Conservation (phyloP, 495 filamentous ascomycete species). For the Gamarada debralockiae region DNA sequence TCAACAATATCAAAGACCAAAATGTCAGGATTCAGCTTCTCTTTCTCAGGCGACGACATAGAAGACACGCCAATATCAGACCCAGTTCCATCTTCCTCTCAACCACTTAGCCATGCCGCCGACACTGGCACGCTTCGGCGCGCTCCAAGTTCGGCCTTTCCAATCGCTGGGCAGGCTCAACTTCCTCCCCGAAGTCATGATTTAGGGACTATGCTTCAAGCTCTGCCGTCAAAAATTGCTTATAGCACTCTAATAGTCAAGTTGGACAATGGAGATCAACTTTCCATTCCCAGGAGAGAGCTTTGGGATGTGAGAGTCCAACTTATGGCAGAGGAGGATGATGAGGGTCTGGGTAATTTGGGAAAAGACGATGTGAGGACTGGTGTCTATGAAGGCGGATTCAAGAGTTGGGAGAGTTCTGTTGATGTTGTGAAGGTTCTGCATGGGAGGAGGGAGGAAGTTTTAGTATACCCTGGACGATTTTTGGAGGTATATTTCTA, state of each 20-base stretch:
- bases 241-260: slow-evolving; percentile 60
- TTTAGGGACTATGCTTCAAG: slow-evolving; percentile 53
- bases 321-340: slow-evolving; percentile 81
- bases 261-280: slow-evolving; percentile 39
- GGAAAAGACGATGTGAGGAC: slow-evolving; percentile 83
- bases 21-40: slow-evolving; percentile 62
- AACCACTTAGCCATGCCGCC: slow-evolving; percentile 10
- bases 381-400: slow-evolving; percentile 94
- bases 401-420: slow-evolving; percentile 98
- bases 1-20: too few relatives aligned
- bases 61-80: slow-evolving; percentile 52
- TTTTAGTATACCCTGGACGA: slow-evolving; percentile 31
- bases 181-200: slow-evolving; percentile 41
- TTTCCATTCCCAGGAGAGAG: slow-evolving; percentile 75
- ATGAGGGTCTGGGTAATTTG: slow-evolving; percentile 45
- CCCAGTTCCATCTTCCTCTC: slow-evolving; percentile 12
- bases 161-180: slow-evolving; percentile 43
- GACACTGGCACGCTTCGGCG: slow-evolving; percentile 19
- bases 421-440: slow-evolving; percentile 79
- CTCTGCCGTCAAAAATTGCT: slow-evolving; percentile 73
- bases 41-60: slow-evolving; percentile 82
- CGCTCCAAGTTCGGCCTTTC: slow-evolving; percentile 38
- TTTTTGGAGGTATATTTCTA: slow-evolving; percentile 67
- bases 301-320: slow-evolving; percentile 93
- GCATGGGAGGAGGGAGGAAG: slow-evolving; percentile 13